Base-by-base conservation (phyloP, 306 rosid species). In the Cucurbita pepo region DNA sequence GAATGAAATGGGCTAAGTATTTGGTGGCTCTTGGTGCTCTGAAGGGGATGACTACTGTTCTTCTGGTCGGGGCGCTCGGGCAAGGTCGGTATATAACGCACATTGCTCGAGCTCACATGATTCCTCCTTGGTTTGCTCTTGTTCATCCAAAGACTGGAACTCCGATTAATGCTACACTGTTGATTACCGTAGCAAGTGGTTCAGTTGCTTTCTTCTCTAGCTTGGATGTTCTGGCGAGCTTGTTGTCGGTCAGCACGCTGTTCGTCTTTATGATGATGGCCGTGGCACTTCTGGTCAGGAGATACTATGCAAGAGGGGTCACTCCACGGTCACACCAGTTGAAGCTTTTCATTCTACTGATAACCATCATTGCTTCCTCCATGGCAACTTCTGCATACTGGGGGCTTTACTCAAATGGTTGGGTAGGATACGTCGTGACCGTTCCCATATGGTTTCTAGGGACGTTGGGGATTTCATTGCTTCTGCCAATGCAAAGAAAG, bases 121-220 rank as follows among this genome's bases (percentile, higher is more conserved):
- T 91, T 56, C 91, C 96, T 1, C 97, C 92, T 16, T 88, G 87
- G 91, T 87, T 91, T 80, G 86, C 96, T 36, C 96, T 84, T 69
- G 97, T 88, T 3, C 96, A 88, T 48, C 88, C 92, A 6, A 85
- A 87, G 76, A 87, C 92, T 16, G 87, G 91, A 81, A 91, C 93
- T 11, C 97, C 97, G 11, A 82, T 91, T 13, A 84, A 91, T 25
- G 96, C 97, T 47, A 89, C 97, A 47, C 76, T 89, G 3, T 34
- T 91, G 80, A 79, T 87, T 37, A 56, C 85, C 56, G 77, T 83
- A 21, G 7, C 79, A 77, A 73, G 89, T 77, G 73, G 79, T 14
- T 81, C 80, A 80, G 70, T 89, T 65, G 97, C 96, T 2, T 82
- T 91, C 69, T 86, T 91, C 79, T 77, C 90, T 9, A 69, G 90